Evolutionary conservation across 192 early-diverging fungal species (phyloP).

Genomic region (Phycomyces blakesleeanus): DNA sequence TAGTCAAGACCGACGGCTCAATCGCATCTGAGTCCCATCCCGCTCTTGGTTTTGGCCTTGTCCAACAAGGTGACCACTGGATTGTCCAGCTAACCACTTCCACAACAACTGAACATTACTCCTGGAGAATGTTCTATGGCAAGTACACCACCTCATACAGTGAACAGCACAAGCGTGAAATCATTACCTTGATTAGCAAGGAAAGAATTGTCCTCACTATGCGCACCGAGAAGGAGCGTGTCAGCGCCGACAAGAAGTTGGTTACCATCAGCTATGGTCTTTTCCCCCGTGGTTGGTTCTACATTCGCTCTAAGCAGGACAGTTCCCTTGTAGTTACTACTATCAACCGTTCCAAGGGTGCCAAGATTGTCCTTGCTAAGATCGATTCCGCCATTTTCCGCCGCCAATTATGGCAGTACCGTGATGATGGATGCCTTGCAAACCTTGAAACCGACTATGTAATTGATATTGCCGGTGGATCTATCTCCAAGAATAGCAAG

Average conservation of each 20-base stretch:
- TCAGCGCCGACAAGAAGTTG: not conserved
- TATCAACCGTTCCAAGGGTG: not conserved
- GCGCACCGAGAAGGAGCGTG: slow-evolving; percentile 2
- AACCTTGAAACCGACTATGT: slow-evolving; percentile 9
- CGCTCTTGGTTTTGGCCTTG: slow-evolving; percentile 15
- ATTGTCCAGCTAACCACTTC: slow-evolving; percentile 9
- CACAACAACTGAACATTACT: slow-evolving; percentile 4
- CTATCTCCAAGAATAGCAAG: not conserved
- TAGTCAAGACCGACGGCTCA: slow-evolving; percentile 14
- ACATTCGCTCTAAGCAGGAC: slow-evolving; percentile 13
- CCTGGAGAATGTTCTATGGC: slow-evolving; percentile 10
- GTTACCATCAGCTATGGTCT: slow-evolving; percentile 13
- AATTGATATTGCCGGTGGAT: slow-evolving; percentile 20
- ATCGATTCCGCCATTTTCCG: slow-evolving; percentile 12
- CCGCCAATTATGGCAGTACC: slow-evolving; percentile 16
- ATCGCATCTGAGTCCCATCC: slow-evolving; percentile 3
- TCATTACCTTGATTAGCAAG: not conserved
- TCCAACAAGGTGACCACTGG: slow-evolving; percentile 2
- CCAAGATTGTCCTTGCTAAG: slow-evolving; percentile 11
- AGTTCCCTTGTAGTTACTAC: slow-evolving; percentile 14
- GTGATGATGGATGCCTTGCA: slow-evolving; percentile 19
- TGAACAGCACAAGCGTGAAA: slow-evolving; percentile 2
- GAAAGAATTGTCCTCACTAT: slow-evolving; percentile 10
- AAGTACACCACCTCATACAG: slow-evolving; percentile 11
- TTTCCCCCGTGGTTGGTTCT: slow-evolving; percentile 19